phyloP scores from a whole-genome alignment of 2,329 filamentous ascomycete species.

The Cladorrhinum sp. region DNA sequence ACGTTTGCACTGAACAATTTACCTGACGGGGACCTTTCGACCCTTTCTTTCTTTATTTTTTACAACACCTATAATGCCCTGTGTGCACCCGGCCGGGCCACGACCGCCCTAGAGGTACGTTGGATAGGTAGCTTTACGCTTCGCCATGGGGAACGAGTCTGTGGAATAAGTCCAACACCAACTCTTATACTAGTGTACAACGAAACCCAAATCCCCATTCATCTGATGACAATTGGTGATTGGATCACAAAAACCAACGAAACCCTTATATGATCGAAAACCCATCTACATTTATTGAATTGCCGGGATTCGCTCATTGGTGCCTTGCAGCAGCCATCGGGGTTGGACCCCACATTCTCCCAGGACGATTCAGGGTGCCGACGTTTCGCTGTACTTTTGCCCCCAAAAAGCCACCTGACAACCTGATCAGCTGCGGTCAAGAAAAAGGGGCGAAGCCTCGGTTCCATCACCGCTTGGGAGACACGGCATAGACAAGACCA shows the following conservation, averaged over 20 bases:
- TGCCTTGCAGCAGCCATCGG: constrained; percentile 7
- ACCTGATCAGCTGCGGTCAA: background rate
- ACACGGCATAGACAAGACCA: background rate
- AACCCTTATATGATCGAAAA: too few relatives aligned
- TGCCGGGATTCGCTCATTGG: constrained; percentile 4
- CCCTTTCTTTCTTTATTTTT: too few relatives aligned
- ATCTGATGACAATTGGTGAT: too few relatives aligned
- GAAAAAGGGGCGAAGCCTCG: constrained; percentile 5
- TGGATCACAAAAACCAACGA: too few relatives aligned
- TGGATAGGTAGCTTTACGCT: too few relatives aligned
- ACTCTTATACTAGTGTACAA: too few relatives aligned
- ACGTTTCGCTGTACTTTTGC: background rate
- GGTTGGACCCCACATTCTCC: background rate
- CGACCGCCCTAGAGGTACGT: too few relatives aligned
- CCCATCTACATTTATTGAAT: background rate
- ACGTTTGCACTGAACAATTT: background rate
- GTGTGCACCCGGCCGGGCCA: too few relatives aligned
- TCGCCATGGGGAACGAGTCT: too few relatives aligned
- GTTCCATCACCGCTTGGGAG: background rate
- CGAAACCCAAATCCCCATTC: background rate
- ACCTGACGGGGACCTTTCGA: too few relatives aligned
- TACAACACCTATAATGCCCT: background rate
- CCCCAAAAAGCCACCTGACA: constrained; percentile 6
- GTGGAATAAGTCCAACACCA: too few relatives aligned
- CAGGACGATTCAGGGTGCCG: constrained; percentile 1